phyloP scores from a whole-genome alignment of 768 basidiomycete species.

The Inosperma sp. region DNA sequence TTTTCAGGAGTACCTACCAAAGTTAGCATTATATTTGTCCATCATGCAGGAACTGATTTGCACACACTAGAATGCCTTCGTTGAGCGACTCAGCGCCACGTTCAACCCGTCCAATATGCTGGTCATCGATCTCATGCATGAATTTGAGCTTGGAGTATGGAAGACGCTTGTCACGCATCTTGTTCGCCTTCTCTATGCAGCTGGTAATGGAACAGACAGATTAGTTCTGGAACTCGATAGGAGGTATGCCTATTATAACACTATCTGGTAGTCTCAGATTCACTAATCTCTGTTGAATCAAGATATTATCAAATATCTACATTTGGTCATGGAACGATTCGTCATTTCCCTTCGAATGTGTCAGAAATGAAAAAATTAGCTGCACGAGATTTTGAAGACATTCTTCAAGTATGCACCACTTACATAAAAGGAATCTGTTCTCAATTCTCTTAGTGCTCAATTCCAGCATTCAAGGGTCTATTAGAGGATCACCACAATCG shows the following conservation, averaged over 20 bases:
- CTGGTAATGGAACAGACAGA: conserved; percentile 7
- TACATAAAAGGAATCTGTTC: background rate
- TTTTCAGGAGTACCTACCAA: conserved; percentile 16
- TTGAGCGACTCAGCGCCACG: conserved; percentile 11
- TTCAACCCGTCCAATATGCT: conserved; percentile 29
- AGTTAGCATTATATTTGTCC: conserved; percentile 12
- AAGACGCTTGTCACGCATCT: conserved; percentile 35
- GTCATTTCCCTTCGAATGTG: conserved; percentile 24
- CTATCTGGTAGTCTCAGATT: too few species aligned
- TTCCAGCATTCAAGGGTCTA: too few species aligned
- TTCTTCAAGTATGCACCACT: conserved; percentile 28
- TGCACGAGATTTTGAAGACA: conserved; percentile 33
- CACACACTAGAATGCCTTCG: conserved; percentile 33
- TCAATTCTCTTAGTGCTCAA: conserved; percentile 28
- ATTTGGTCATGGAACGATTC: conserved; percentile 25
- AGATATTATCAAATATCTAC: conserved; percentile 19
- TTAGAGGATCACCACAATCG: too few species aligned
- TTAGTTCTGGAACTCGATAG: background rate
- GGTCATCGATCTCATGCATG: conserved; percentile 33
- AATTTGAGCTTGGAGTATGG: too few species aligned
- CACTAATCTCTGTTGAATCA: background rate
- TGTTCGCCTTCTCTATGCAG: conserved; percentile 25
- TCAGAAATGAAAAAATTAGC: conserved; percentile 27
- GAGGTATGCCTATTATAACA: background rate
- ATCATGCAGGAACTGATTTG: background rate